These are phyloP conservation scores for Acmispon strigosus DNA, from an alignment of 306 rosid genomes.

Conservation along the genomic window DNA sequence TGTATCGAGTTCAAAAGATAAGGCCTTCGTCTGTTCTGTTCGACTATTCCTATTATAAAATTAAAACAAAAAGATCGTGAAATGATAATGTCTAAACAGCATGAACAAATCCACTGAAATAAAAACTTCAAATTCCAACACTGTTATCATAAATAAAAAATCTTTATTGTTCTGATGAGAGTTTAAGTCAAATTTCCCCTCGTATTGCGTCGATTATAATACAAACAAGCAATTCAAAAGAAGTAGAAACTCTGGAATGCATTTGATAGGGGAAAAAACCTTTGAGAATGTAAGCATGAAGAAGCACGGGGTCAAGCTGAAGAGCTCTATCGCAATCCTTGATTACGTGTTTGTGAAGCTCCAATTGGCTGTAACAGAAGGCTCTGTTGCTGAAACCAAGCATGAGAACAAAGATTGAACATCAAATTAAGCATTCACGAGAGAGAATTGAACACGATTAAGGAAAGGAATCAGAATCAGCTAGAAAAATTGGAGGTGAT, in stretches of 20 bases:
- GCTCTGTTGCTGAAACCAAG: constrained; percentile 74
- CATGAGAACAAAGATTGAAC: constrained; percentile 17
- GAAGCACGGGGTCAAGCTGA: constrained; percentile 62
- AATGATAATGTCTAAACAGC: background rate
- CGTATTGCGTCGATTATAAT: background rate
- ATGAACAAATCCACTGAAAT: background rate
- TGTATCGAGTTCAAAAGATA: constrained; percentile 1
- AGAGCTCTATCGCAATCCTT: constrained; percentile 91
- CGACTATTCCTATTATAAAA: background rate
- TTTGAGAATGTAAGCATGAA: constrained; percentile 85
- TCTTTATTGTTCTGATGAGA: background rate
- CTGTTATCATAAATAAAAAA: background rate
- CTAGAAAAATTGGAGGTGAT: background rate
- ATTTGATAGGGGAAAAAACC: constrained; percentile 33
- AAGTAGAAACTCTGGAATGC: background rate
- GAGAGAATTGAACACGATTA: background rate
- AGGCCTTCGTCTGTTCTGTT: background rate
- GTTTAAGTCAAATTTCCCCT: background rate
- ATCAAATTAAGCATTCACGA: background rate
- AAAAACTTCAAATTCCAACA: background rate
- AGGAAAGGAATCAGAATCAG: constrained; percentile 7
- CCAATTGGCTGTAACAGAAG: constrained; percentile 86
- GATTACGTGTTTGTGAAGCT: constrained; percentile 87
- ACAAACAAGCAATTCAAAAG: background rate
- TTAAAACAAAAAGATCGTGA: background rate